Base-by-base conservation (phyloP, 305 asterid species). In the Ilex paraguariensis region DNA sequence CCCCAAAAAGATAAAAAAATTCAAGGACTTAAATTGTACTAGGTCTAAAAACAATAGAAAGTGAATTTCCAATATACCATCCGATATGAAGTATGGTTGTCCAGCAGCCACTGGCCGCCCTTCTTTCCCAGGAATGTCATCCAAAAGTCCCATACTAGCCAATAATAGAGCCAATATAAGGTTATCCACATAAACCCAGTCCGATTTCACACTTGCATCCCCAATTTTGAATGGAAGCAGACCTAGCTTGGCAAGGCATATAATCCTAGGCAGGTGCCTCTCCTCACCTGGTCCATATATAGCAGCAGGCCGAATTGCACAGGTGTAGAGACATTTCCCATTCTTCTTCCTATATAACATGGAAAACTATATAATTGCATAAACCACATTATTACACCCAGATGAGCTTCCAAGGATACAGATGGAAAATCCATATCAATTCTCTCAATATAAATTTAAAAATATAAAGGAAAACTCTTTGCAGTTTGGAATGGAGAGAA, bases 261-360 rank as follows among this genome's bases (percentile, higher is more conserved):
- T 48, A 50, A 90, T 90, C 85, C 99, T 86, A 0, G 96, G 97
- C 57, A 93, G 70, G 81, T 93, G 97, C 75, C 96, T 75, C 76
- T 93, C 95, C 79, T 93, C 99, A 61, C 99, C 96, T 0, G 97
- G 99, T 59, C 99, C 99, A 62, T 93, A 90, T 54, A 93, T 87
- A 76, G 97, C 92, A 75, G 96, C 99, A 40, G 99, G 97, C 45
- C 99, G 97, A 64, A 90, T 62, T 52, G 96, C 96, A 73, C 99
- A 93, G 3, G 95, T 71, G 76, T 87, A 93, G 13, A 93, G 75
- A 70, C 81, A 60, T 71, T 74, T 84, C 36, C 95, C 95, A 57
- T 70, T 69, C 71, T 68, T 68, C 59, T 86, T 75, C 68, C 96
- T 90, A 90, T 54, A 65, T 13, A 55, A 70, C 10, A 13, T 33